Conservation (phyloP, 2,329 filamentous ascomycete species). For the Cladosporium sp. region DNA sequence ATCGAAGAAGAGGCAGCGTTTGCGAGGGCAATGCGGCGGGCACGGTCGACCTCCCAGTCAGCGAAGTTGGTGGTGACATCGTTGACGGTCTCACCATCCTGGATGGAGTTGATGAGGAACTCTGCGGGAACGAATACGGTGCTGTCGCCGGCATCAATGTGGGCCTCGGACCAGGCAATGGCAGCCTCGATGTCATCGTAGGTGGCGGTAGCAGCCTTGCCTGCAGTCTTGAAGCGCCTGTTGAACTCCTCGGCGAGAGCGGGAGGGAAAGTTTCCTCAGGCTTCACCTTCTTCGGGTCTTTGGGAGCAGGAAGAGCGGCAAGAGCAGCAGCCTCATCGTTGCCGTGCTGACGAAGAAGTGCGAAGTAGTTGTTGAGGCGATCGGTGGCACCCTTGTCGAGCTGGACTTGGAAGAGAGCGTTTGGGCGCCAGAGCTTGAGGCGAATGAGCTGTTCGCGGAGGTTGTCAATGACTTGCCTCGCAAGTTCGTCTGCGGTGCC, state of each 20-base stretch:
- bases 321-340: conserved; percentile 21
- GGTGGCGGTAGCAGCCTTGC: conserved; percentile 19
- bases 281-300: conserved; percentile 22
- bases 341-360: conserved; percentile 25
- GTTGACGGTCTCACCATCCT: conserved; percentile 25
- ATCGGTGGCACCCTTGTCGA: conserved; percentile 28
- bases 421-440: conserved; percentile 35
- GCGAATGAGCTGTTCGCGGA: conserved; percentile 30
- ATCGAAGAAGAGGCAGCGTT: neutral
- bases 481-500: conserved; percentile 7
- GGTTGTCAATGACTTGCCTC: conserved; percentile 21
- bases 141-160: conserved; percentile 25
- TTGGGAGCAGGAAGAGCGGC: conserved; percentile 21
- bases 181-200: conserved; percentile 29
- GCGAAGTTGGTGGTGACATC: conserved; percentile 29
- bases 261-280: conserved; percentile 25
- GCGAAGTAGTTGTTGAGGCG: conserved; percentile 28
- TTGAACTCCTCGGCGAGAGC: conserved; percentile 28
- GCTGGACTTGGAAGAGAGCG: conserved; percentile 32
- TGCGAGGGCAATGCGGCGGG: neutral
- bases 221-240: conserved; percentile 20
- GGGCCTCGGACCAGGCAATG: conserved; percentile 28
- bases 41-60: conserved; percentile 21
- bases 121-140: conserved; percentile 33
- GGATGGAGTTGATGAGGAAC: conserved; percentile 31